Base-by-base conservation (phyloP, 768 basidiomycete genomes). In the Mrakia blollopis region DNA sequence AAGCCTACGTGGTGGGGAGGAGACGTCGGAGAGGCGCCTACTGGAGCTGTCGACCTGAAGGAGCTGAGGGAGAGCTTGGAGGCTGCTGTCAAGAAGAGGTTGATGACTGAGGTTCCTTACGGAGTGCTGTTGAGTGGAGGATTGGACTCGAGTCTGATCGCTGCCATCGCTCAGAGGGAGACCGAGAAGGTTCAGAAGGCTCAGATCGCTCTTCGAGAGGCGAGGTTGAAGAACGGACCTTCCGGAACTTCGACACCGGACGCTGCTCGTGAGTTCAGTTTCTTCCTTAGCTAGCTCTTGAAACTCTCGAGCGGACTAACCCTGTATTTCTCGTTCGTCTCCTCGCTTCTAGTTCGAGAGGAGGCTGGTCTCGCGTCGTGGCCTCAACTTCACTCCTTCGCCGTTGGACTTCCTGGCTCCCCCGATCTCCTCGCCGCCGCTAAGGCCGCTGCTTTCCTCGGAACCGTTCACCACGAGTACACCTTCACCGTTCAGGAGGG, bases 71-170 rank as follows among this genome's bases (percentile, higher is more conserved):
- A 92, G 82, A 87, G 90, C 0, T 87, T 99, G 39, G 97, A 98
- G 85, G 90, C 88, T 41, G 93, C 97, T 21, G 97, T 99, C 69
- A 88, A 90, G 81, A 99, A 98, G 84, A 88, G 97, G 68, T 85
- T 99, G 28, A 99, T 99, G 97, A 92, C 91, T 41, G 97, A 99
- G 84, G 97, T 98, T 16, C 97, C 97, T 3, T 99, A 95, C 80
- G 97, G 97, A 77, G 97, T 99, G 23, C 87, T 99, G 60, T 88
- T 99, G 76, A 93, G 91, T 78, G 97, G 97, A 67, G 97, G 97
- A 30, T 85, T 99, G 74, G 97, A 99, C 83, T 94, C 92, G 81
- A 95, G 93, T 82, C 85, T 99, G 84, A 98, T 99, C 80, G 97
- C 97, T 18, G 87, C 94, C 28, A 93, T 99, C 81, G 97, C 97